These are phyloP conservation scores for Citrus maxima DNA, from an alignment of 345 rosid genomes.

Conservation along the genomic window DNA sequence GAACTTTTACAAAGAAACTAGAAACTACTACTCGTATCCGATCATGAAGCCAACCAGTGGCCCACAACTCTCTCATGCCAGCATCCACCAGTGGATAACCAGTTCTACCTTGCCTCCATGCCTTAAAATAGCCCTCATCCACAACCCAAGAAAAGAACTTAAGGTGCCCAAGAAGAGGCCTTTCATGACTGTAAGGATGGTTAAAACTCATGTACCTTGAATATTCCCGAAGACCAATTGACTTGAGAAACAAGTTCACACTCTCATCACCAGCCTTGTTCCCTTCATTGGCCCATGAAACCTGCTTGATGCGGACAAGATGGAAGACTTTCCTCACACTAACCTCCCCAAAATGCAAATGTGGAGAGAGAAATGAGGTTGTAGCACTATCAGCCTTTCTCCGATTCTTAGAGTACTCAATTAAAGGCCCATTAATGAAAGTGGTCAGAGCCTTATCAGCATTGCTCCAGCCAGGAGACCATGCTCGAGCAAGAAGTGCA, in stretches of 20 bases:
- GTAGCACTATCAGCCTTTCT: slow-evolving; percentile 97
- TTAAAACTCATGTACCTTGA: slow-evolving; percentile 92
- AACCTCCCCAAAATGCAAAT: slow-evolving; percentile 95
- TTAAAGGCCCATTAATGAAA: slow-evolving; percentile 78
- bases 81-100: slow-evolving; percentile 99
- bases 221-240: slow-evolving; percentile 94
- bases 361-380: slow-evolving; percentile 94
- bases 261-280: slow-evolving; percentile 92
- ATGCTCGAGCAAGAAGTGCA: slow-evolving; percentile 95
- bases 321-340: slow-evolving; percentile 96
- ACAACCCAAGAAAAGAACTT: slow-evolving; percentile 94
- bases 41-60: slow-evolving; percentile 95
- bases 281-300: slow-evolving; percentile 92
- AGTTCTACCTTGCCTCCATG: slow-evolving; percentile 98
- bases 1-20: slow-evolving; percentile 95
- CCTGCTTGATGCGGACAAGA: slow-evolving; percentile 90
- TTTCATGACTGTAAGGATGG: slow-evolving; percentile 91
- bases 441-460: slow-evolving; percentile 88
- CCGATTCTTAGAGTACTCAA: slow-evolving; percentile 85
- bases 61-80: slow-evolving; percentile 99
- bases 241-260: slow-evolving; percentile 86
- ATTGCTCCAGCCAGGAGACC: slow-evolving; percentile 98
- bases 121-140: slow-evolving; percentile 84
- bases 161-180: slow-evolving; percentile 91
- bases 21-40: slow-evolving; percentile 95